These are phyloP conservation scores for Umbilicus rupestris DNA, from an alignment of 164 flowering plant genomes.

Conservation along the genomic window DNA sequence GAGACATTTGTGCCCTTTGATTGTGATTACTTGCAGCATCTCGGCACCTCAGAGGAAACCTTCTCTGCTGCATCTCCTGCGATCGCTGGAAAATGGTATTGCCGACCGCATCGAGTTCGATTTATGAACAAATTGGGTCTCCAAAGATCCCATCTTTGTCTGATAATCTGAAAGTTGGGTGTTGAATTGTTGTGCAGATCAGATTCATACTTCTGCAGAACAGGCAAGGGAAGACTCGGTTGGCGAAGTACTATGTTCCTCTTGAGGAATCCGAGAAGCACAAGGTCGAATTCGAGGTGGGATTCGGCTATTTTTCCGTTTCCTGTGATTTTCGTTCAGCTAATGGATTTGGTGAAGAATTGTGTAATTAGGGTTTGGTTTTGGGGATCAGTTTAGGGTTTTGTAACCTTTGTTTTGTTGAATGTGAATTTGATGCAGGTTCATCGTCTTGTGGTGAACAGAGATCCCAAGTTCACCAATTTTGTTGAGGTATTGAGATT, in stretches of 20 bases:
- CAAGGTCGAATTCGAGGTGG: conserved; percentile 96
- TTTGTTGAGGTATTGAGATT: conserved; percentile 67
- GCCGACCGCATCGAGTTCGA: not conserved
- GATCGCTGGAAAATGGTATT: not conserved
- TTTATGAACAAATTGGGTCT: not conserved
- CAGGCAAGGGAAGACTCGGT: conserved; percentile 94
- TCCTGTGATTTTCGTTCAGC: not conserved
- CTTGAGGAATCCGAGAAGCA: conserved; percentile 98
- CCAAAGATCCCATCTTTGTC: not conserved
- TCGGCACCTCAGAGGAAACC: not conserved
- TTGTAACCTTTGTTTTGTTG: not conserved
- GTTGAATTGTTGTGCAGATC: conserved; percentile 40
- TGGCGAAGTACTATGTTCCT: conserved; percentile 94
- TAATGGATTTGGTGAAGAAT: not conserved
- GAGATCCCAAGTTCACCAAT: conserved; percentile 95
- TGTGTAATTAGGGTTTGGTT: not conserved
- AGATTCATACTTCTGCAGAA: conserved; percentile 88
- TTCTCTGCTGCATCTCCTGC: not conserved
- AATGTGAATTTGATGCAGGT: conserved; percentile 40
- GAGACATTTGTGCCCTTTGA: too few relatives aligned
- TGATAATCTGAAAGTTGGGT: not conserved
- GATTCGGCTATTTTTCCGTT: not conserved
- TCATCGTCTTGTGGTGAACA: conserved; percentile 89
- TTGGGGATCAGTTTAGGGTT: not conserved
- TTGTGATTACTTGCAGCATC: too few relatives aligned